Conservation (phyloP, 257 asterid species). For the Craterostigma plantagineum region DNA sequence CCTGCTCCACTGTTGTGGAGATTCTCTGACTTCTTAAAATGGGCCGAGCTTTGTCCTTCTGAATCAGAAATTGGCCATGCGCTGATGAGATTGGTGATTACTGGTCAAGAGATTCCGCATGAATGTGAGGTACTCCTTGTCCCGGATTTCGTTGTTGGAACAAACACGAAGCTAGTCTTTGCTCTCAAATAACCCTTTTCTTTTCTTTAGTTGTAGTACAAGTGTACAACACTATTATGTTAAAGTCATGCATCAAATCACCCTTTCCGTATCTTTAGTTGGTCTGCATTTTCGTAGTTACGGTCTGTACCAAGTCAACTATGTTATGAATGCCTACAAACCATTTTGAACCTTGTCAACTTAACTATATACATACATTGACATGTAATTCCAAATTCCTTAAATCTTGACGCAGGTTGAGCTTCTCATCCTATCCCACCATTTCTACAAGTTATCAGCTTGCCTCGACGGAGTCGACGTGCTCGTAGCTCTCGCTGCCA, state of each 20-base stretch:
- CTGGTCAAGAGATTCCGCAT: slow-evolving; percentile 97
- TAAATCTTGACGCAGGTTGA: slow-evolving; percentile 50
- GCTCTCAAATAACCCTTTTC: too few relatives aligned
- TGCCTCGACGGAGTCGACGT: slow-evolving; percentile 99
- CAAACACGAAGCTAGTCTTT: too few relatives aligned
- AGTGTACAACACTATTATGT: too few relatives aligned
- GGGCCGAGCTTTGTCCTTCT: slow-evolving; percentile 98
- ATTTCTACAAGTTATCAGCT: slow-evolving; percentile 87
- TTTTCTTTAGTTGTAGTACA: too few relatives aligned
- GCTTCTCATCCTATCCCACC: slow-evolving; percentile 93
- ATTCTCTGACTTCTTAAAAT: slow-evolving; percentile 82
- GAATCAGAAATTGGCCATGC: slow-evolving; percentile 97
- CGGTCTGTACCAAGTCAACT: not conserved
- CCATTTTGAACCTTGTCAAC: too few relatives aligned
- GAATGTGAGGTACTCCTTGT: slow-evolving; percentile 97
- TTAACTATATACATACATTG: too few relatives aligned
- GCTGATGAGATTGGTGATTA: slow-evolving; percentile 85
- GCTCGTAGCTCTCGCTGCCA: slow-evolving; percentile 96
- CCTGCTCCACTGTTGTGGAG: slow-evolving; percentile 99
- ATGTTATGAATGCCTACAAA: not conserved
- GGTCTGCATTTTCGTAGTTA: not conserved
- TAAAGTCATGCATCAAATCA: too few relatives aligned
- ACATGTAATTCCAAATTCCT: too few relatives aligned
- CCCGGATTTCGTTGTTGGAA: too few relatives aligned
- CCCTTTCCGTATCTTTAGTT: too few relatives aligned